Conservation (phyloP, 225 moss, liverwort and hornwort species). For the Pseudoscleropodium purum region DNA sequence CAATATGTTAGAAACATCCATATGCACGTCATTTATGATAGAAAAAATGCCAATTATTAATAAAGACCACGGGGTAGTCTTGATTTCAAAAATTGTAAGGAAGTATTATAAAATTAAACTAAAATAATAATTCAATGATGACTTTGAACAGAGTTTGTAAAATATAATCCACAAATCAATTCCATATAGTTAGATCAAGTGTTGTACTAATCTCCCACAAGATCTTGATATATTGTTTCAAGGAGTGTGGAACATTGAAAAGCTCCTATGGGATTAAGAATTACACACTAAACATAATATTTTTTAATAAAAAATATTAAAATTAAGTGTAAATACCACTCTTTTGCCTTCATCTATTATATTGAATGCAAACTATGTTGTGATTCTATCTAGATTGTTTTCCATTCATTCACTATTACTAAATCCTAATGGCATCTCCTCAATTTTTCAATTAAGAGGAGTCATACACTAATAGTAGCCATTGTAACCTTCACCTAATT, state of each 20-base stretch:
- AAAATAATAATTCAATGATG: not conserved
- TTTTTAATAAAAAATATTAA: no score
- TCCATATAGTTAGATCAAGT: not conserved
- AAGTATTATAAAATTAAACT: not conserved
- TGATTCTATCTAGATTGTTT: rapidly evolving
- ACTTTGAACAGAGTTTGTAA: no score
- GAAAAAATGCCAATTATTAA: not conserved
- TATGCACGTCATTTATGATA: not conserved
- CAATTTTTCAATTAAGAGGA: not conserved
- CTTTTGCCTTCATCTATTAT: not conserved
- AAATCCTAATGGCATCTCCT: not conserved
- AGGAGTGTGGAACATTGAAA: rapidly evolving
- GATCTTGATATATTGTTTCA: no score
- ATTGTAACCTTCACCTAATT: not conserved
- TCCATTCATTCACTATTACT: not conserved
- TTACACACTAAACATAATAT: not conserved
- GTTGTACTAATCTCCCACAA: no score
- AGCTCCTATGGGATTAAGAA: rapidly evolving
- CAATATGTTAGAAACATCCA: rapidly evolving
- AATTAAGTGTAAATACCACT: no score
- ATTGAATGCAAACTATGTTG: not conserved
- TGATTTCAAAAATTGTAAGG: not conserved
- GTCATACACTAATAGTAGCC: rapidly evolving
- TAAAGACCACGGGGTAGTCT: not conserved
- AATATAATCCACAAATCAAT: no score